Conservation (phyloP, 73 alveolate genomes). For the Paramecium caudatum region DNA sequence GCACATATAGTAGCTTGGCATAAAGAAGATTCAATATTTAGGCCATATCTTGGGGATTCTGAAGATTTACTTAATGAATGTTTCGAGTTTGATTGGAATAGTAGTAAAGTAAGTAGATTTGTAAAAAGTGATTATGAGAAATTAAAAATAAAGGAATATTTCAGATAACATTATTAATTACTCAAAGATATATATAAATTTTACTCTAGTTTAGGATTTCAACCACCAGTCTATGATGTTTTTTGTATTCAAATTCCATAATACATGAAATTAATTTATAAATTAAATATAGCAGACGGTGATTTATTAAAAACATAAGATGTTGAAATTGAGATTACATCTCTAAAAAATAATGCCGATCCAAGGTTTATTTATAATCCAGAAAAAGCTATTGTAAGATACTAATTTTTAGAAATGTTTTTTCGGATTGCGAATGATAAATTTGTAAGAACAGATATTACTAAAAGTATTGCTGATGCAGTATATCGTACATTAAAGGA, state of each 20-base stretch:
- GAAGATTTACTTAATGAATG: slow-evolving; percentile 83
- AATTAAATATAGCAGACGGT: slow-evolving; percentile 24
- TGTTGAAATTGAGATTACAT: slow-evolving; percentile 60
- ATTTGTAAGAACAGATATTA: slow-evolving; percentile 71
- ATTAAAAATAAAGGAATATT: slow-evolving; percentile 71
- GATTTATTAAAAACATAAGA: slow-evolving; percentile 43
- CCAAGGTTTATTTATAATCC: slow-evolving; percentile 77
- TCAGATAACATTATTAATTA: slow-evolving; percentile 68
- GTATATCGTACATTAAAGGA: slow-evolving; percentile 73
- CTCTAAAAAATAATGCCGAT: slow-evolving; percentile 48
- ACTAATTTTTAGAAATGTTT: slow-evolving; percentile 80
- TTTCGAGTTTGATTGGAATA: slow-evolving; percentile 93
- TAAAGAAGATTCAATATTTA: slow-evolving; percentile 80
- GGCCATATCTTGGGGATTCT: slow-evolving; percentile 81
- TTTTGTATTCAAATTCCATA: slow-evolving; percentile 61
- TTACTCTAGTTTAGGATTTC: slow-evolving; percentile 68
- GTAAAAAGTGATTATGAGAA: slow-evolving; percentile 81
- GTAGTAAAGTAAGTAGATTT: slow-evolving; percentile 81
- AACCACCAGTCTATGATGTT: slow-evolving; percentile 41
- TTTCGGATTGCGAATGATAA: slow-evolving; percentile 82
- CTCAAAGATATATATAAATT: slow-evolving; percentile 74
- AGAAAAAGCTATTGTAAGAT: slow-evolving; percentile 77
- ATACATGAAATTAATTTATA: slow-evolving; percentile 38
- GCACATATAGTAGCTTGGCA: slow-evolving; percentile 75
- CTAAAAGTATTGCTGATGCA: slow-evolving; percentile 76